A percentile compares a stretch with the other conserved stretches of the same genome.
phyloP scores from a whole-genome alignment of 75 land plant genomes.

The Azolla pinnata region DNA sequence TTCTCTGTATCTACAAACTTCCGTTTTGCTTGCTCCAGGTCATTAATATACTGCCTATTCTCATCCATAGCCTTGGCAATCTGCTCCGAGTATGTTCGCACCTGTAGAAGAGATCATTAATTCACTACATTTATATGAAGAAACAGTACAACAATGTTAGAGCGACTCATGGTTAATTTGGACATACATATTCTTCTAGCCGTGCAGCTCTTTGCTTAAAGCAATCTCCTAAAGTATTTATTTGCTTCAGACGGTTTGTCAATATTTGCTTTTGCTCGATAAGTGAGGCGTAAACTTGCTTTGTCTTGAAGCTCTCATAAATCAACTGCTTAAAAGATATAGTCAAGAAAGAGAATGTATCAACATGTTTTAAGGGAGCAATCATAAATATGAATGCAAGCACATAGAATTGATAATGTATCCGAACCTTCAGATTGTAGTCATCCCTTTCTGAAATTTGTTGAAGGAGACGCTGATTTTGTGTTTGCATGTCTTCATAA shows the following conservation, averaged over 20 bases:
- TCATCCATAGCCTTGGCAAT: constrained; percentile 55
- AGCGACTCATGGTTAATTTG: neutral
- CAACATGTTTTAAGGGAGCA: neutral
- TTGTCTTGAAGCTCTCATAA: constrained; percentile 61
- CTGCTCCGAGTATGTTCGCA: constrained; percentile 50
- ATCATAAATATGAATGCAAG: neutral
- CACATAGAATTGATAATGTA: neutral
- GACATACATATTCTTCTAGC: constrained; percentile 72
- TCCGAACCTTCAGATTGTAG: constrained; percentile 81
- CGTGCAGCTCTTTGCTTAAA: constrained; percentile 43
- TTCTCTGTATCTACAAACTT: constrained; percentile 49
- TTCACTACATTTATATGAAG: neutral
- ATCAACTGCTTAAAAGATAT: constrained; percentile 43
- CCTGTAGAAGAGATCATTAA: constrained; percentile 28
- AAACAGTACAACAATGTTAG: neutral
- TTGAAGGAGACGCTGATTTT: constrained; percentile 71
- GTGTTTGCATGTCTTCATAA: constrained; percentile 97
- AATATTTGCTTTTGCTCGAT: constrained; percentile 42
- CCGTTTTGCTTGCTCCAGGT: constrained; percentile 43
- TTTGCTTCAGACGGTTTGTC: constrained; percentile 46
- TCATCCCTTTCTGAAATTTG: constrained; percentile 89
- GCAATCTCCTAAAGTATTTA: constrained; percentile 38
- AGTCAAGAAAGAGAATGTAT: neutral
- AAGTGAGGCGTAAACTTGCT: constrained; percentile 49
- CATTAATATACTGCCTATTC: constrained; percentile 27